Evolutionary conservation across 495 filamentous ascomycete genomes (phyloP).

Genomic region (Podospora bellae-mahoneyi): DNA sequence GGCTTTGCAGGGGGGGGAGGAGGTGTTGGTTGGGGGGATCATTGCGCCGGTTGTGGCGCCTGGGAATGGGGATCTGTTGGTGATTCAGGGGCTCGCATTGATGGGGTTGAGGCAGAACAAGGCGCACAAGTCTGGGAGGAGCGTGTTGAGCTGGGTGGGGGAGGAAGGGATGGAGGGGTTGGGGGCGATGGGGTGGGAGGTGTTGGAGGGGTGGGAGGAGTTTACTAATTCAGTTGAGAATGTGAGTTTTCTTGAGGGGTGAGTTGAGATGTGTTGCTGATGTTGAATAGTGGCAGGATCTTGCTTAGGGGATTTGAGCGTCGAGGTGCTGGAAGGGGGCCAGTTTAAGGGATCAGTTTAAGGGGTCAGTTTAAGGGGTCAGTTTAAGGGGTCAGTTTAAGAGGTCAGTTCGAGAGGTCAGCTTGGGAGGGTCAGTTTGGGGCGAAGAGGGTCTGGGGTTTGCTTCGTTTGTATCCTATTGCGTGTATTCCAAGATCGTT

Average conservation of each 20-base stretch:
- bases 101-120: slow-evolving; percentile 82
- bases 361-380: no score
- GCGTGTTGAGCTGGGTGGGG: slow-evolving; percentile 73
- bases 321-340: neutral
- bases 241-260: slow-evolving; percentile 32
- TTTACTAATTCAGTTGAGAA: slow-evolving; percentile 70
- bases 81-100: slow-evolving; percentile 74
- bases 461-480: no score
- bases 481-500: no score
- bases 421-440: no score
- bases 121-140: slow-evolving; percentile 63
- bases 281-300: slow-evolving; percentile 37
- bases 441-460: no score
- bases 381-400: no score
- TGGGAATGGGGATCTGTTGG: slow-evolving; percentile 64
- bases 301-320: slow-evolving; percentile 20
- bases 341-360: no score
- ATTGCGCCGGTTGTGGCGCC: slow-evolving; percentile 71
- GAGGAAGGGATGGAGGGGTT: slow-evolving; percentile 70
- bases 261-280: neutral
- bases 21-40: slow-evolving; percentile 70
- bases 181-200: slow-evolving; percentile 70
- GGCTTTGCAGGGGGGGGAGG: slow-evolving; percentile 48
- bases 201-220: slow-evolving; percentile 75
- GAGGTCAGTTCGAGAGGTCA: no score